Base-by-base conservation (phyloP, 2,329 filamentous ascomycete genomes). In the Cordyceps tenuipes region DNA sequence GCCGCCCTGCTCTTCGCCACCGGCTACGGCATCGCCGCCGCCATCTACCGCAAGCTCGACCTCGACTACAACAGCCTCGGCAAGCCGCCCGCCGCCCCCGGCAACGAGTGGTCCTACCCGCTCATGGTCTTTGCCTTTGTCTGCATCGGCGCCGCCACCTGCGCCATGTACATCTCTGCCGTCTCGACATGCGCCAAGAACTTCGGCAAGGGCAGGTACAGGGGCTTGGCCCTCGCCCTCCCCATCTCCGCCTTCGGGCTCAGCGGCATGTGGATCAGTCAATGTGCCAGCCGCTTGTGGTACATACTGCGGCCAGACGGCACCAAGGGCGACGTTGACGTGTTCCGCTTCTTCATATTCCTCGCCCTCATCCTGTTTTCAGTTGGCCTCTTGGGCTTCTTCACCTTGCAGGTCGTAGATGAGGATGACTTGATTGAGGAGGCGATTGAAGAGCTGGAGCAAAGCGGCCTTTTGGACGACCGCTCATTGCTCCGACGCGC, bases 121-220 rank as follows among this genome's bases (percentile, higher is more conserved):
- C 78, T 89, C 66, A 96, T 99, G 93, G 77, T 97, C 6, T 70
- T 90, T 59, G 87, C 91, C 0, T 99, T 97, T 71, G 80, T 92
- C 51, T 82, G 83, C 56, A 85, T 99, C 61, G 94, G 94, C 1
- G 82, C 87, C 63, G 93, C 85, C 5, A 97, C 93, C 0, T 90
- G 89, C 64, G 85, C 84, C 72, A 91, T 97, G 85, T 99, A 97
- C 72, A 80, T 97, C 60, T 83, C 87, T 55, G 88, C 91, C 2
- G 88, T 99, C n/a, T 93, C 93, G 7, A 96, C 93, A 0, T 96
- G 91, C 69, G 94, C 94, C 41, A 99, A 99, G 84, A 99, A 97
- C 75, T 99, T 97, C 75, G 92, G 92, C 53, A 86, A 88, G 62
- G 91, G 91, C 4, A 89, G 87, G 68, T 87, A 95, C 68, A 88